Evolutionary conservation across 805 yeast species (phyloP), one percentile per base, ranked within the genome.

Genomic region (Saccharomycopsis babjevae): DNA sequence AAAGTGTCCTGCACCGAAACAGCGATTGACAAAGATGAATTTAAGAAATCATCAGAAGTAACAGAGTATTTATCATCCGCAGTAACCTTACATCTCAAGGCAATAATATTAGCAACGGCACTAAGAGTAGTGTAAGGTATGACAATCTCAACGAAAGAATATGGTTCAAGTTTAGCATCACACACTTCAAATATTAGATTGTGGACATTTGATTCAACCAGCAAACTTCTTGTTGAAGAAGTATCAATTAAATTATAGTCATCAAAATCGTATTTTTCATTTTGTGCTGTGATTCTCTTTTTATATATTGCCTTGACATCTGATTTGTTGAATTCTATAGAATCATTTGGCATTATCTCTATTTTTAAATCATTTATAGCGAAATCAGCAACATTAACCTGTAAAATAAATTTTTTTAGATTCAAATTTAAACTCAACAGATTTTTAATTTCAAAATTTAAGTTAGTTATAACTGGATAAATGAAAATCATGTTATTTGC

Each of bases 1-100:
- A 88, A 88, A 11, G 85, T 83, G 69, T 89, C 96, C 67, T 88
- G 93, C 1, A 88, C 96, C 1, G 89, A 83, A 0, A 88, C 94
- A 0, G 90, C 85, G 7, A 88, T 73, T 5, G 81, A 76, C 43
- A 89, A 73, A 0, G 81, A 71, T 5, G 84, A 80, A 62, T 86
- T 85, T 5, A 86, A 62, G 1, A 67, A 66, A 36, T 68, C 66
- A 30, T 59, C 67, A 0, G 60, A 50, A 30, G 55, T 34, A 15
- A 64, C 34, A 28, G 62, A 57, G 46, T 54, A 56, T 57, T 61
- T 59, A 32, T 56, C 56, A 11, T 56, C 52, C 3, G 56, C 59
- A 2, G 59, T 58, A 57, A 65, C 36, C 18, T 60, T 57, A 28
- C 62, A 56, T 42, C 59, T 58, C 57, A 63, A 57, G 20, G 56